Percentiles rank a stretch among this genome's conserved stretches.
phyloP scores from a whole-genome alignment of 352 stramenopile genomes.

The Peronosclerospora sorghi region DNA sequence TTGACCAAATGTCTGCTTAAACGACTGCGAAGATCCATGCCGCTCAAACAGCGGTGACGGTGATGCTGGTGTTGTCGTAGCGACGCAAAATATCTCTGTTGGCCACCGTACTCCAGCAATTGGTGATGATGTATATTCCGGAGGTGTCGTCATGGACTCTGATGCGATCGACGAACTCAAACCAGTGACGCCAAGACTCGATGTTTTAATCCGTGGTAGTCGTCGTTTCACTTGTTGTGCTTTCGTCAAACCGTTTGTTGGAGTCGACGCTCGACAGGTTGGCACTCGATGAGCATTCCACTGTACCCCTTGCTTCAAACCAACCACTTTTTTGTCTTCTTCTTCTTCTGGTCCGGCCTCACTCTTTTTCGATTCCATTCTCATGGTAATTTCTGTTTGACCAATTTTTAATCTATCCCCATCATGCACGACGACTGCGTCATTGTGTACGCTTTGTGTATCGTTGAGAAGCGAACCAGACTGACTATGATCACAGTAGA shows the following conservation, averaged over 20 bases:
- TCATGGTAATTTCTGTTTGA: conserved; percentile 38
- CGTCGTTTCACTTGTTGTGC: conserved; percentile 11
- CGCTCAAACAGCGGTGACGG: conserved; percentile 12
- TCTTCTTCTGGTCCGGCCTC: neutral
- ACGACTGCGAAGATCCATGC: conserved; percentile 7
- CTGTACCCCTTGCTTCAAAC: conserved; percentile 7
- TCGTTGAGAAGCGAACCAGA: conserved; percentile 38
- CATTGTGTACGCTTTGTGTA: conserved; percentile 24
- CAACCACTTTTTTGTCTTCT: too few species aligned
- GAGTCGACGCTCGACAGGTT: conserved; percentile 10
- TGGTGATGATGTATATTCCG: conserved; percentile 51
- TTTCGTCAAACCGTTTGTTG: conserved; percentile 1
- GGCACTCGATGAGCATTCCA: conserved; percentile 2
- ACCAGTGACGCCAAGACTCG: conserved; percentile 7
- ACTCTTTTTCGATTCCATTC: conserved; percentile 11
- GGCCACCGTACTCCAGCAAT: conserved; percentile 31
- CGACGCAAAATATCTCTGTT: conserved; percentile 43
- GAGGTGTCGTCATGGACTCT: conserved; percentile 11
- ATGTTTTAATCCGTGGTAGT: conserved; percentile 26
- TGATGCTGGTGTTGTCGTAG: conserved; percentile 20
- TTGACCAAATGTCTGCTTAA: conserved; percentile 18
- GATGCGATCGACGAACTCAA: neutral
- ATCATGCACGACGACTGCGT: conserved; percentile 41
- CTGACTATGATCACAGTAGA: conserved; percentile 68
- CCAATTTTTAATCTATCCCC: conserved; percentile 50